phyloP scores from a whole-genome alignment of 139 green algal species.

The Chlamydomonas schloesseri region DNA sequence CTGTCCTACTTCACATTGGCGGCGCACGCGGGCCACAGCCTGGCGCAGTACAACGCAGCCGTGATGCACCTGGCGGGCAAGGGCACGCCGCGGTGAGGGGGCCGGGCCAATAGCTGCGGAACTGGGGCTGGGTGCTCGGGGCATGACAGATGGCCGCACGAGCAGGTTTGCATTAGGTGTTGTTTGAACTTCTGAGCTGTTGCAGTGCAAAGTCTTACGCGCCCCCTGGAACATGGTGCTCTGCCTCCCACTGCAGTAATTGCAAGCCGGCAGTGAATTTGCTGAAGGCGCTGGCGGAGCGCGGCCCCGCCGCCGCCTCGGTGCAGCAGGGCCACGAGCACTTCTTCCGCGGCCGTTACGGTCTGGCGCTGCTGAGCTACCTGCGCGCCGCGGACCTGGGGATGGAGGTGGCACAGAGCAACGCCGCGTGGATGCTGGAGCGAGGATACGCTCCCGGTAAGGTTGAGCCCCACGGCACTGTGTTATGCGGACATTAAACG shows the following conservation, averaged over 20 bases:
- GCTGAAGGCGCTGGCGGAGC: slow-evolving; percentile 69
- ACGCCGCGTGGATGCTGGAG: slow-evolving; percentile 94
- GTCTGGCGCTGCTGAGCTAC: slow-evolving; percentile 50
- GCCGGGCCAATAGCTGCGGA: background rate
- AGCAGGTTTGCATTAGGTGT: too few relatives aligned
- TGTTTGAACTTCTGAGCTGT: too few relatives aligned
- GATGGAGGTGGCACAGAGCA: slow-evolving; percentile 90
- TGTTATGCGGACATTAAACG: too few relatives aligned
- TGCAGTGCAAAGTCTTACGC: too few relatives aligned
- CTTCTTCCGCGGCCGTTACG: slow-evolving; percentile 72
- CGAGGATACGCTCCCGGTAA: slow-evolving; percentile 44
- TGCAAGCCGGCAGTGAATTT: slow-evolving; percentile 62
- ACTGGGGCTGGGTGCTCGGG: background rate
- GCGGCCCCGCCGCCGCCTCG: slow-evolving; percentile 51
- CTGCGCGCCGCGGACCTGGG: slow-evolving; percentile 86
- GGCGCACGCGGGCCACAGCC: slow-evolving; percentile 71
- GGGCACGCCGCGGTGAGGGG: slow-evolving; percentile 53
- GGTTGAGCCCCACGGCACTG: too few relatives aligned
- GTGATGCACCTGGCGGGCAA: slow-evolving; percentile 88
- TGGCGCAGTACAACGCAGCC: slow-evolving; percentile 94
- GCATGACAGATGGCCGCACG: too few relatives aligned
- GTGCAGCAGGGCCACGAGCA: slow-evolving; percentile 73
- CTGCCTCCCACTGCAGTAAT: too few relatives aligned
- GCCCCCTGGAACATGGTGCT: too few relatives aligned
- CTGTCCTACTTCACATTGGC: slow-evolving; percentile 57